Conservation (phyloP, 441 rosid species). For the Sinapis alba region DNA sequence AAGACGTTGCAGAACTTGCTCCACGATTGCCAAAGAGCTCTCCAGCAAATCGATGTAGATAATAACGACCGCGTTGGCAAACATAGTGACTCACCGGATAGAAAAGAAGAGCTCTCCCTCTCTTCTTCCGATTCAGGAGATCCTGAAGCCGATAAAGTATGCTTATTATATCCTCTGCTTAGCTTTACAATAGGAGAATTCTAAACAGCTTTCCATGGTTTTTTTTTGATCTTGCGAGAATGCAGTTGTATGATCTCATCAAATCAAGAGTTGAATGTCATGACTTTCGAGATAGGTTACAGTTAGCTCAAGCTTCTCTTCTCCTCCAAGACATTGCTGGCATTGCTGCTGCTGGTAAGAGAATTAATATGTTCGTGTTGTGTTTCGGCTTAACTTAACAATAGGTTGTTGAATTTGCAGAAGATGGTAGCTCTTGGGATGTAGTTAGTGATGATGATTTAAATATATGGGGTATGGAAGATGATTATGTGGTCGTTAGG, state of each 20-base stretch:
- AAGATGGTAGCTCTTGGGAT: slow-evolving; percentile 90
- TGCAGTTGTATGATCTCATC: slow-evolving; percentile 82
- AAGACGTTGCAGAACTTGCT: slow-evolving; percentile 74
- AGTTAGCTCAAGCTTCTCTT: slow-evolving; percentile 56
- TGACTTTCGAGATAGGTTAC: slow-evolving; percentile 74
- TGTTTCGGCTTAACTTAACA: background rate
- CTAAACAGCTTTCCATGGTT: too few species aligned
- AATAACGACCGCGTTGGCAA: slow-evolving; percentile 1
- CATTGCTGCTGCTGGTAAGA: slow-evolving; percentile 61
- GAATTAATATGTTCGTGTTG: slow-evolving; percentile 6
- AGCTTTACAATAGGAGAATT: too few species aligned
- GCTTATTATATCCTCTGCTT: background rate
- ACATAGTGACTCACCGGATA: slow-evolving; percentile 29
- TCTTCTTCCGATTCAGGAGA: slow-evolving; percentile 41
- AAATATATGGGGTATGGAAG: slow-evolving; percentile 72
- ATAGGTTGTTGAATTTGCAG: slow-evolving; percentile 42
- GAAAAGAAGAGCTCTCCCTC: slow-evolving; percentile 35
- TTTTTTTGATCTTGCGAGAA: too few species aligned
- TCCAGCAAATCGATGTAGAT: slow-evolving; percentile 43
- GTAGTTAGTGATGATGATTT: slow-evolving; percentile 60
- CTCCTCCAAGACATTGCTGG: slow-evolving; percentile 49
- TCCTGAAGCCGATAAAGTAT: slow-evolving; percentile 75
- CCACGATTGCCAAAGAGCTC: slow-evolving; percentile 87
- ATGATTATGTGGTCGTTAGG: slow-evolving; percentile 85
- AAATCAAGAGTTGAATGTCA: slow-evolving; percentile 81